These are phyloP conservation scores for Phytophthora quininea DNA, from an alignment of 352 stramenopile species.

Conservation along the genomic window DNA sequence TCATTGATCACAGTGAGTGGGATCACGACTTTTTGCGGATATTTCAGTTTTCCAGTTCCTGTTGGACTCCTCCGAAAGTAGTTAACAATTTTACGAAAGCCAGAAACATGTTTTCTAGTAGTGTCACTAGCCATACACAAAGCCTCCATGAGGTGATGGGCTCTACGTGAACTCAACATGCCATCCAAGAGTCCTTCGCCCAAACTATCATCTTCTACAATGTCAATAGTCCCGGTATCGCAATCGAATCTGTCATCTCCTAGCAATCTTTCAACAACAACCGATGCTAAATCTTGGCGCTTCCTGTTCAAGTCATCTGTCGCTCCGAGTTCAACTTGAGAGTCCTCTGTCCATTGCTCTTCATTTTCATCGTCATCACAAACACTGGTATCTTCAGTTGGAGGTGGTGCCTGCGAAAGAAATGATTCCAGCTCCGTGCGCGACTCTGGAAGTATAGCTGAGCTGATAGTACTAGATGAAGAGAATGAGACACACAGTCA, in stretches of 20 bases:
- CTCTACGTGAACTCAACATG: neutral
- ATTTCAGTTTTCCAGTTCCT: slow-evolving; percentile 14
- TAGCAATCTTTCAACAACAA: slow-evolving; percentile 6
- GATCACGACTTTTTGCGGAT: slow-evolving; percentile 1
- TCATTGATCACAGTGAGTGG: slow-evolving; percentile 10
- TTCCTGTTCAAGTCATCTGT: too few species aligned
- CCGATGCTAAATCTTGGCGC: neutral
- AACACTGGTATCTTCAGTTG: too few species aligned
- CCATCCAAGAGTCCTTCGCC: slow-evolving; percentile 9
- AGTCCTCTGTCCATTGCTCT: too few species aligned
- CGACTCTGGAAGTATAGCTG: slow-evolving; percentile 4
- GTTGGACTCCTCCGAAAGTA: slow-evolving; percentile 13
- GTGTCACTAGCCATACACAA: neutral
- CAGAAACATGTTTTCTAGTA: slow-evolving; percentile 8
- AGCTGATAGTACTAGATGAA: slow-evolving; percentile 16
- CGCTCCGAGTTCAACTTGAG: too few species aligned
- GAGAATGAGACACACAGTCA: slow-evolving; percentile 13
- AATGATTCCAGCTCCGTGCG: slow-evolving; percentile 1
- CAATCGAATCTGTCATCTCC: slow-evolving; percentile 4
- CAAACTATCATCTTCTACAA: neutral
- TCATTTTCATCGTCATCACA: too few species aligned
- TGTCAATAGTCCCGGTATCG: neutral
- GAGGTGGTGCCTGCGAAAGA: neutral
- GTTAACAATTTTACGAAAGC: slow-evolving; percentile 15
- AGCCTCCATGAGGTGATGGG: neutral